phyloP scores from a whole-genome alignment of 768 basidiomycete genomes.

The Mycena chlorophos region DNA sequence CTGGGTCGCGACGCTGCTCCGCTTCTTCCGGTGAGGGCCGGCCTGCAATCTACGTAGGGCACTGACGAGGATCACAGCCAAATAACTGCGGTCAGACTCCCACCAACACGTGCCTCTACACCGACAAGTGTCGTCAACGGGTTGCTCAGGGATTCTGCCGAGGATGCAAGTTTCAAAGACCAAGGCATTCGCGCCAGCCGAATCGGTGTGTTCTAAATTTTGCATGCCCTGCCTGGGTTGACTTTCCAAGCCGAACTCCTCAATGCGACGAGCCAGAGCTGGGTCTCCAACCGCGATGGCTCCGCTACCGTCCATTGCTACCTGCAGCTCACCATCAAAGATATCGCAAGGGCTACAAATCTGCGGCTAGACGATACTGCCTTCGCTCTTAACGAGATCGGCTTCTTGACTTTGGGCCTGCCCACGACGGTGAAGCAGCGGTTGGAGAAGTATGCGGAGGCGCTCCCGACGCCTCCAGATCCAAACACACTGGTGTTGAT shows the following conservation, averaged over 20 bases:
- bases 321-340: conserved; percentile 69
- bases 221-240: neutral
- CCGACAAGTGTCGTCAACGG: conserved; percentile 28
- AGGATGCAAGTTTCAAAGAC: conserved; percentile 37
- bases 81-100: conserved; percentile 50
- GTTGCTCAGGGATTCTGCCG: conserved; percentile 57
- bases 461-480: conserved; percentile 12
- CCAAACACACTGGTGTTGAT: conserved; percentile 56
- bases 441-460: conserved; percentile 29
- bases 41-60: too few relatives aligned
- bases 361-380: conserved; percentile 83
- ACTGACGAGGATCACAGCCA: neutral
- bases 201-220: conserved; percentile 12
- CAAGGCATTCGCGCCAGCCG: conserved; percentile 44
- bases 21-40: conserved; percentile 70
- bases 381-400: conserved; percentile 86
- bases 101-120: too few relatives aligned
- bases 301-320: conserved; percentile 69
- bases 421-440: conserved; percentile 27
- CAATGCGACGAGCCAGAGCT: conserved; percentile 26
- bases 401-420: conserved; percentile 58
- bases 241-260: conserved; percentile 48
- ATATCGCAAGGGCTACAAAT: conserved; percentile 78
- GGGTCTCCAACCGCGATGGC: conserved; percentile 56
- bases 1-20: conserved; percentile 82